Evolutionary conservation across 805 yeast genomes (phyloP), one percentile per base, ranked within the genome.

Genomic region (Saturnispora gosingensis): DNA sequence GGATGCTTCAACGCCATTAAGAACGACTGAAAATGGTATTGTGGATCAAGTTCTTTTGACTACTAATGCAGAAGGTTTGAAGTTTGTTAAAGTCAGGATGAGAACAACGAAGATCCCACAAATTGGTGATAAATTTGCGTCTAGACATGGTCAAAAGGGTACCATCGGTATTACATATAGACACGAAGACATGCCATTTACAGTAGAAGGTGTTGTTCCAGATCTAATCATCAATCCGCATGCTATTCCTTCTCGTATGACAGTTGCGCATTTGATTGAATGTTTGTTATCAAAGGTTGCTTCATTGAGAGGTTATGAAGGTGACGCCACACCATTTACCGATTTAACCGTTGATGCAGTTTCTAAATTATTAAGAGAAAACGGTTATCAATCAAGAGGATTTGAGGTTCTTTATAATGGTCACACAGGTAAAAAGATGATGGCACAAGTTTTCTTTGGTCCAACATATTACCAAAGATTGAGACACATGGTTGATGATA

Each of bases 241-340:
- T 72, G 99, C 98, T 66, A 93, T 93, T 79, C 99, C 99, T 60
- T 93, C 99, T 53, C 97, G 99, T 80, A 93, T 93, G 99, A 93
- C 99, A 40, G 99, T 93, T 55, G 99, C 99, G 47, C 98, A 93
- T 76, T 84, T 93, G 76, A 91, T 93, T 71, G 99, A 93, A 76
- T 93, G 99, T 85, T 75, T 93, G 68, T 75, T 93, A 61, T 85
- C 96, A 48, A 93, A 93, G 72, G 98, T 93, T 43, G 90, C 97
- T 4, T 82, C 98, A 2, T 75, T 93, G 61, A 83, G 95, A 46
- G 99, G 98, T 64, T 78, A 87, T 63, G 99, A 93, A 71, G 99
- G 99, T 77, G 99, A 93, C 71, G 99, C 99, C 6, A 89, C 98
- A 6, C 99, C 99, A 46, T 93, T 93, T 67, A 93, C 98, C 0